Evolutionary conservation across 495 filamentous ascomycete genomes (phyloP).

Genomic region (Staphylotrichum longicolle): DNA sequence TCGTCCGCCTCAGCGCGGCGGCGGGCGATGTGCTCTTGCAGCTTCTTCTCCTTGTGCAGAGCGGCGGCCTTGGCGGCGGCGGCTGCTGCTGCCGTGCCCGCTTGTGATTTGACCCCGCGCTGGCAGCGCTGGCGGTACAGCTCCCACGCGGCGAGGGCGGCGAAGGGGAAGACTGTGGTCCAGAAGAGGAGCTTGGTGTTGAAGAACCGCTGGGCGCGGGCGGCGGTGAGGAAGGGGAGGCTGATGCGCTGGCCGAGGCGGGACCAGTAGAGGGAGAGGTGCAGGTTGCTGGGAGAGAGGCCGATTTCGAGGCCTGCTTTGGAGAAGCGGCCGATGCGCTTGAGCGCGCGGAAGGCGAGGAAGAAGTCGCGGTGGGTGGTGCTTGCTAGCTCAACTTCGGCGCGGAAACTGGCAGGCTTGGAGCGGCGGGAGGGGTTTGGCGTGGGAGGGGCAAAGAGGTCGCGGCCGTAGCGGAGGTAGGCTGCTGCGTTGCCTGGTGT

Average conservation of each 20-base stretch:
- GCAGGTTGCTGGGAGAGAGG: slow-evolving; percentile 29
- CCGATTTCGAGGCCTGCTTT: slow-evolving; percentile 31
- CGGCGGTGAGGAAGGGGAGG: slow-evolving; percentile 31
- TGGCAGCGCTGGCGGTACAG: slow-evolving; percentile 40
- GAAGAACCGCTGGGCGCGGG: neutral
- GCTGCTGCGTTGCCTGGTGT: slow-evolving; percentile 20
- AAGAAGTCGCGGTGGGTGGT: slow-evolving; percentile 26
- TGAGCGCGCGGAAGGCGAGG: slow-evolving; percentile 30
- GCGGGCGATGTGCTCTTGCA: slow-evolving; percentile 42
- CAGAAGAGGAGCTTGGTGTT: slow-evolving; percentile 30
- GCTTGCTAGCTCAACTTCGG: slow-evolving; percentile 28
- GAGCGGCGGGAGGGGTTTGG: neutral
- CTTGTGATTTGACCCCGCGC: neutral
- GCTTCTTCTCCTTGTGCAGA: slow-evolving; percentile 36
- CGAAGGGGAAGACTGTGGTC: slow-evolving; percentile 48
- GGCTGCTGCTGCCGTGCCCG: slow-evolving; percentile 26
- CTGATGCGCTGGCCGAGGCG: slow-evolving; percentile 39
- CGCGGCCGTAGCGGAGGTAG: slow-evolving; percentile 30
- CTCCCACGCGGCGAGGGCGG: slow-evolving; percentile 51
- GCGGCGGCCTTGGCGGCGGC: slow-evolving; percentile 25
- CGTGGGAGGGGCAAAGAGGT: slow-evolving; percentile 21
- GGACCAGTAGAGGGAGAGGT: slow-evolving; percentile 37
- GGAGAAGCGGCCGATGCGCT: slow-evolving; percentile 27
- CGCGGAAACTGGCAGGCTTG: slow-evolving; percentile 17
- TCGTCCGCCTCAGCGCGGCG: slow-evolving; percentile 50